A percentile compares a stretch with the other conserved stretches of the same genome.
phyloP scores from a whole-genome alignment of 257 asterid genomes.

The Verbascum thapsus region DNA sequence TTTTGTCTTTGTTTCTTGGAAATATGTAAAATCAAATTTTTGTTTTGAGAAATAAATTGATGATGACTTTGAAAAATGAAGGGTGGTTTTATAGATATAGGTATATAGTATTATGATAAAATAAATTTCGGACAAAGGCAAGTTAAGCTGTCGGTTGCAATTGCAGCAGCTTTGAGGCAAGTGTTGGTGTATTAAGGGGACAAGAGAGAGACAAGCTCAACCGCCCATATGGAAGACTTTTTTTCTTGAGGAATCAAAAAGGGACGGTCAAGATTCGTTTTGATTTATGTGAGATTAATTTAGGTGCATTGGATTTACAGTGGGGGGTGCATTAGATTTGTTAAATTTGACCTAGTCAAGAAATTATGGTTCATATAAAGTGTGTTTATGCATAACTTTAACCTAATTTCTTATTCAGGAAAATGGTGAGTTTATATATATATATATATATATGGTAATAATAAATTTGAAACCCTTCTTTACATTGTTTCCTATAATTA shows the following conservation, averaged over 20 bases:
- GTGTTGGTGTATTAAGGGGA: slow-evolving; percentile 39
- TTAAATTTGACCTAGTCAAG: too few species aligned
- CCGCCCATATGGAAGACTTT: slow-evolving; percentile 54
- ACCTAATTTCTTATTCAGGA: too few species aligned
- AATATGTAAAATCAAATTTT: slow-evolving; percentile 7
- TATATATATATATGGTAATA: too few species aligned
- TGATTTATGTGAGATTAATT: slow-evolving; percentile 27
- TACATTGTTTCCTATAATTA: neutral
- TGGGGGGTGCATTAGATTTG: neutral
- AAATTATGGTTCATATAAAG: too few species aligned
- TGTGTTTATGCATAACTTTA: too few species aligned
- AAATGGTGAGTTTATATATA: too few species aligned
- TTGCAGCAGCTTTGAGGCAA: slow-evolving; percentile 41
- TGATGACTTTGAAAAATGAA: neutral
- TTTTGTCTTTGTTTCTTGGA: slow-evolving; percentile 15
- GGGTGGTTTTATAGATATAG: slow-evolving; percentile 27
- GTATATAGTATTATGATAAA: neutral
- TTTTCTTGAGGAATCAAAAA: slow-evolving; percentile 5
- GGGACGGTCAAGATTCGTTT: slow-evolving; percentile 44
- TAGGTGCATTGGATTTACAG: slow-evolving; percentile 23
- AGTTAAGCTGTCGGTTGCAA: slow-evolving; percentile 44
- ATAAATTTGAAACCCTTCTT: neutral
- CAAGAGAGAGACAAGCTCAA: slow-evolving; percentile 57
- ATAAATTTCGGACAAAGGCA: slow-evolving; percentile 46
- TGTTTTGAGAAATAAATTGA: slow-evolving; percentile 8